Evolutionary conservation across 768 basidiomycete species (phyloP), one percentile per base, ranked within the genome.

Genomic region (Leccinum arenicola): DNA sequence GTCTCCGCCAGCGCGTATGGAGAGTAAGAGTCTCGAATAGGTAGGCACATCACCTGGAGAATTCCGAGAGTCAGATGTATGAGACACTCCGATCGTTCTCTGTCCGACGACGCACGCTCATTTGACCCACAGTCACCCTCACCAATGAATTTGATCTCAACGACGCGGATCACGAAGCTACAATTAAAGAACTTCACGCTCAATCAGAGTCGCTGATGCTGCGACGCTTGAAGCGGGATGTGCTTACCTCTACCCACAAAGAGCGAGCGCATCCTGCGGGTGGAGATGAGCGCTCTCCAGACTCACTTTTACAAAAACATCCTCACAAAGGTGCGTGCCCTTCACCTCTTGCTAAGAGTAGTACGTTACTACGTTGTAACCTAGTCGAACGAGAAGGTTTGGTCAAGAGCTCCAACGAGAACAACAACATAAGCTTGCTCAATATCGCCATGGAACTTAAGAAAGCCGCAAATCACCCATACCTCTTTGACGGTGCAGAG

Each of bases 381-480:
- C 29, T 59, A 4, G 27, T 21, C 7, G 58, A 25, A 21, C 51
- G 64, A 95, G 91, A 99, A 67, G 97, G 89, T 19, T 80, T 99
- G 49, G 83, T 92, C 64, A 95, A 95, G 79, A 91, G 91, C 65
- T 88, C 92, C 7, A 87, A 90, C 67, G 93, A 88, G 52, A 89
- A 90, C 70, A 86, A 86, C 75, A 95, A 93, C 73, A 95, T 95
- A 74, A 98, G 91, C 71, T 76, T 99, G 70, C 84, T 99, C 71
- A 99, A 99, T 71, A 96, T 99, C 55, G 96, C 96, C 1, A 97
- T 99, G 95, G 97, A 98, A 73, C 80, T 98, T 52, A 98, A 98
- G 81, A 98, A 99, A 74, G 95, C 95, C 1, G 94, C 93, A 27
- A 98, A 98, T 69, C 97, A 99, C 68, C 97, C 97, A 1, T 99